Conservation (phyloP, 306 rosid species). For the Trichosanthes truncata region DNA sequence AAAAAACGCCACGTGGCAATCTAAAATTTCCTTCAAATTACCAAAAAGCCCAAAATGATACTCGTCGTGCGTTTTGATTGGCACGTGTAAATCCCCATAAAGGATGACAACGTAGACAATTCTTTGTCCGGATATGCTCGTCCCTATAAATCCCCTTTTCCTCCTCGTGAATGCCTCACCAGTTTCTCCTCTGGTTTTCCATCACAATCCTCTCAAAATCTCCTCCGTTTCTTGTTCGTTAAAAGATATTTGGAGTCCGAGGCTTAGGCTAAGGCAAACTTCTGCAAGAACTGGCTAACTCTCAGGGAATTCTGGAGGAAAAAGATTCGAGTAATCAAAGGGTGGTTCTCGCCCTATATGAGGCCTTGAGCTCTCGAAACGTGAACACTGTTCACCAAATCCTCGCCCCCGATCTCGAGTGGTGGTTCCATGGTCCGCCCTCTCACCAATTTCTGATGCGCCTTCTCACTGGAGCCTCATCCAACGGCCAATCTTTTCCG, state of each 20-base stretch:
- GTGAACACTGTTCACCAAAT: conserved; percentile 51
- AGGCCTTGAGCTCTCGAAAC: conserved; percentile 60
- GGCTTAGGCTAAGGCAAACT: conserved; percentile 1
- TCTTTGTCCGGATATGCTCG: neutral
- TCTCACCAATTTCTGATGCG: conserved; percentile 74
- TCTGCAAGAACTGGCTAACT: conserved; percentile 76
- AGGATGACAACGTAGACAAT: neutral
- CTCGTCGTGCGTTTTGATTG: neutral
- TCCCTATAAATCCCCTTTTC: neutral
- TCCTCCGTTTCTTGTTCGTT: neutral
- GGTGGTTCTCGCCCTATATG: conserved; percentile 81
- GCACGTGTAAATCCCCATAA: neutral
- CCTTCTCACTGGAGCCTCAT: conserved; percentile 59
- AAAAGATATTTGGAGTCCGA: neutral
- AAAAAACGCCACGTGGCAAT: neutral
- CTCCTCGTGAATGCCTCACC: neutral
- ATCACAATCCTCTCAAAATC: neutral
- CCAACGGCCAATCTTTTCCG: conserved; percentile 22
- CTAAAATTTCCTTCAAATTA: accelerated
- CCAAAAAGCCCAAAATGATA: neutral
- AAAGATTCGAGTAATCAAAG: conserved; percentile 38
- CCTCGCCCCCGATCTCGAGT: conserved; percentile 77
- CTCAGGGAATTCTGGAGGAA: conserved; percentile 42
- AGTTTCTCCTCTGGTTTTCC: neutral
- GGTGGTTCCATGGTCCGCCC: conserved; percentile 99